phyloP scores from a whole-genome alignment of 805 yeast genomes.

The Priceomyces haplophilus region DNA sequence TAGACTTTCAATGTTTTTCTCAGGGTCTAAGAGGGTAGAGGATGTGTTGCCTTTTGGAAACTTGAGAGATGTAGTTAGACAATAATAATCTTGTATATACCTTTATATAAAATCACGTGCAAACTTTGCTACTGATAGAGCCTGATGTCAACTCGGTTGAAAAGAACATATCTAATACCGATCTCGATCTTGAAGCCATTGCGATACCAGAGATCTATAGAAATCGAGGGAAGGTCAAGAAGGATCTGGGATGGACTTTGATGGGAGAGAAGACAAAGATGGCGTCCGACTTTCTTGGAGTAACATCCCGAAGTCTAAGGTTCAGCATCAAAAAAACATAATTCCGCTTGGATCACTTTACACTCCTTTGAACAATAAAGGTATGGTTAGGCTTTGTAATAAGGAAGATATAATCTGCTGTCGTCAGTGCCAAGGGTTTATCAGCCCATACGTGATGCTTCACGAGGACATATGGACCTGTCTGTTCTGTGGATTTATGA shows the following conservation, averaged over 20 bases:
- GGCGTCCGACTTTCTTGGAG: slow-evolving; percentile 80
- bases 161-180: not conserved
- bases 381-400: slow-evolving; percentile 31
- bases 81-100: slow-evolving; percentile 28
- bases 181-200: slow-evolving; percentile 1
- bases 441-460: slow-evolving; percentile 50
- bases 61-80: slow-evolving; percentile 64
- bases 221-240: too few relatives aligned
- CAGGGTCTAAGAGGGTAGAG: slow-evolving; percentile 64
- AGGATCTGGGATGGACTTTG: slow-evolving; percentile 41
- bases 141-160: not conserved
- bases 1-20: slow-evolving; percentile 75
- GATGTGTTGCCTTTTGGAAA: slow-evolving; percentile 74
- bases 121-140: too few relatives aligned
- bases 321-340: slow-evolving; percentile 49
- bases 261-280: slow-evolving; percentile 62
- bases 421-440: slow-evolving; percentile 51
- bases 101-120: not conserved
- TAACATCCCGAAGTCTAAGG: slow-evolving; percentile 51
- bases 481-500: slow-evolving; percentile 51
- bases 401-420: slow-evolving; percentile 44
- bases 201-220: not conserved
- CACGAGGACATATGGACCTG: slow-evolving; percentile 49
- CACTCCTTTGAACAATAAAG: slow-evolving; percentile 54
- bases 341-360: slow-evolving; percentile 57